These are phyloP conservation scores for Nemania sp. DNA, from an alignment of 2,329 filamentous ascomycete genomes.

Conservation along the genomic window DNA sequence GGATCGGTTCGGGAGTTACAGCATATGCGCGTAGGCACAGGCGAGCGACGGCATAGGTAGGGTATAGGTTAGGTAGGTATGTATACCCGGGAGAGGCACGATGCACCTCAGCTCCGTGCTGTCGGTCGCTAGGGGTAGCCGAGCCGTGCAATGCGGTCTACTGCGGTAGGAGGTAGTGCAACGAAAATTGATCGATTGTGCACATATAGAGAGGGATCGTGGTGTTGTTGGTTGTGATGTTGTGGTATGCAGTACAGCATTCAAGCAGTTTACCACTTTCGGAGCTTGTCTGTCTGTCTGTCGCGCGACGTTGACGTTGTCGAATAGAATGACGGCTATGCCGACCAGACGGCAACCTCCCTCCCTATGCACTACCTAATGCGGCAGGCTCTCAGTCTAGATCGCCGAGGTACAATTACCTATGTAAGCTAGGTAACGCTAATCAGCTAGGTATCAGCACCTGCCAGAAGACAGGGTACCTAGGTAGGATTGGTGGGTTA, in stretches of 20 bases:
- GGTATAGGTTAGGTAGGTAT: no score
- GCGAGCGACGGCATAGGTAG: neutral
- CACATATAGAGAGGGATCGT: neutral
- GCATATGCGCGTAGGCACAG: neutral
- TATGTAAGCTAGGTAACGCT: no score
- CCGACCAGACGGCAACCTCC: conserved; percentile 12
- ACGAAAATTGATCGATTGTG: neutral
- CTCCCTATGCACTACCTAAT: neutral
- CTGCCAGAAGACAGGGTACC: neutral
- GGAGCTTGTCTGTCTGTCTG: no score
- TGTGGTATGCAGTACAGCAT: no score
- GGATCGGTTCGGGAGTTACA: neutral
- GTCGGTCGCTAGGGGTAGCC: no score
- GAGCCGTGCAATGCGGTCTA: neutral
- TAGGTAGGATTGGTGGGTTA: neutral
- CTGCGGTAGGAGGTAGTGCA: neutral
- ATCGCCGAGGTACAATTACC: conserved; percentile 20
- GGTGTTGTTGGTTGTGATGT: conserved; percentile 9
- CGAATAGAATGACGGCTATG: conserved; percentile 18
- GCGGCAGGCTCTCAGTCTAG: no score
- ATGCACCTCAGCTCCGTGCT: no score
- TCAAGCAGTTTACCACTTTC: neutral
- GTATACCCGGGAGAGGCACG: no score
- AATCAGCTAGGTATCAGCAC: no score
- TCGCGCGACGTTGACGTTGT: neutral